Base-by-base conservation (phyloP, 441 rosid genomes). In the Populus hybrid region DNA sequence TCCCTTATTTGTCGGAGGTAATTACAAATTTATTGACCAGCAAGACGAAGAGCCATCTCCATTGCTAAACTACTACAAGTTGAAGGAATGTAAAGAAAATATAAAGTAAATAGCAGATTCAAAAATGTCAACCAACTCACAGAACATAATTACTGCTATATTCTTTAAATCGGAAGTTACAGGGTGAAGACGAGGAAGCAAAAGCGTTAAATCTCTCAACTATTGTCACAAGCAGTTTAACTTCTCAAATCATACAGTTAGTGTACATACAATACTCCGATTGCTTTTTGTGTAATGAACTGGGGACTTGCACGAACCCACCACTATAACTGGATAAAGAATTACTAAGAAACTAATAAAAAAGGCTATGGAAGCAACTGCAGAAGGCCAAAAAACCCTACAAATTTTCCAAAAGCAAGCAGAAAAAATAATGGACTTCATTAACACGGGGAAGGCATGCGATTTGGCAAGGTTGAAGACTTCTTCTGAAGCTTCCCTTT, bases 401-500 rank as follows among this genome's bases (percentile, higher is more conserved):
- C 64, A 70, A 64, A 69, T 16, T 78, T 74, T 30, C 59, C 42
- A 36, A 72, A 76, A 69, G 32, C 53, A 57, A 68, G 19, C 69
- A 7, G 10, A 67, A 34, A 71, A 61, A 77, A 16, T 32, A 66
- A 69, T 23, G 28, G 67, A 65, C 77, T 79, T 32, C 68, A 40
- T 77, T 80, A 88, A 74, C 89, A 85, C 11, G 88, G 88, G 18
- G 89, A 82, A 75, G 79, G 74, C 18, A 85, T 81, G 67, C 81
- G 57, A 2, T 72, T 80, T 38, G 84, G 84, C 5, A 76, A 19
- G 35, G 87, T 71, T 19, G 91, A 82, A 71, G 87, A 87, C 87
- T 88, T 97, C 88, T 89, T 93, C 23, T 94, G 89, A 77, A 97
- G 85, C 88, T 38, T 92, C 63, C 89, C 93, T 88, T 80, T 84